Evolutionary conservation across 169 alveolate species (phyloP).

Genomic region (Hammondia hammondi): DNA sequence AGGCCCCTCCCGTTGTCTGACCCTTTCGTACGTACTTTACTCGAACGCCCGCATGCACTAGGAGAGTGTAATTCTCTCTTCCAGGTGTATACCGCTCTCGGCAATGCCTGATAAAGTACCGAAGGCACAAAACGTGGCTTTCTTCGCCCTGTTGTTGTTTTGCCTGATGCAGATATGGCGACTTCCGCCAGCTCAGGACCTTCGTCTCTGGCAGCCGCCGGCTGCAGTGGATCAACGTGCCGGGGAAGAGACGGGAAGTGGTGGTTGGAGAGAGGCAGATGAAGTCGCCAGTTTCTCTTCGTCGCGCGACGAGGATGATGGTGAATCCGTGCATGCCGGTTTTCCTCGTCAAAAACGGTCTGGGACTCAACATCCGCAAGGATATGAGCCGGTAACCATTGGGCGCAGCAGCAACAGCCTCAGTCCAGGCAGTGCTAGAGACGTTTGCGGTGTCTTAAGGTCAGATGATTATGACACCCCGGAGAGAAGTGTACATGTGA

Average conservation of each 20-base stretch:
- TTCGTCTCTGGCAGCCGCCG: conserved; percentile 36
- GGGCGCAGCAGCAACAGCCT: conserved; percentile 25
- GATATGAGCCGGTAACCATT: neutral
- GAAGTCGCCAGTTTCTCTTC: neutral
- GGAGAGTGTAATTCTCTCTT: neutral
- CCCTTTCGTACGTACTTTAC: no score
- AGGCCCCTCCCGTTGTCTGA: no score
- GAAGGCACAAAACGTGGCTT: neutral
- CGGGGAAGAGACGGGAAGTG: neutral
- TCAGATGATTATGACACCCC: no score
- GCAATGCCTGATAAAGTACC: no score
- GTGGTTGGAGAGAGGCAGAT: neutral
- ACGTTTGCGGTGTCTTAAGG: neutral
- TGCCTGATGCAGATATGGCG: conserved; percentile 29
- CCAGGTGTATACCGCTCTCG: neutral
- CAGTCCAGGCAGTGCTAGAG: neutral
- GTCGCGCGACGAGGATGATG: neutral
- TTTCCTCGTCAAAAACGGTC: no score
- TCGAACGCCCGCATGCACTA: no score
- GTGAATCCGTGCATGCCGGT: no score
- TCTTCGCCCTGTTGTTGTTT: neutral
- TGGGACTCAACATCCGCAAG: neutral
- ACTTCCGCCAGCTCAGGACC: conserved; percentile 24
- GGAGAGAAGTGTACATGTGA: no score
- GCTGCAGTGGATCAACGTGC: neutral